Conservation (phyloP, 768 basidiomycete genomes). For the Rhizopogon vulgaris region DNA sequence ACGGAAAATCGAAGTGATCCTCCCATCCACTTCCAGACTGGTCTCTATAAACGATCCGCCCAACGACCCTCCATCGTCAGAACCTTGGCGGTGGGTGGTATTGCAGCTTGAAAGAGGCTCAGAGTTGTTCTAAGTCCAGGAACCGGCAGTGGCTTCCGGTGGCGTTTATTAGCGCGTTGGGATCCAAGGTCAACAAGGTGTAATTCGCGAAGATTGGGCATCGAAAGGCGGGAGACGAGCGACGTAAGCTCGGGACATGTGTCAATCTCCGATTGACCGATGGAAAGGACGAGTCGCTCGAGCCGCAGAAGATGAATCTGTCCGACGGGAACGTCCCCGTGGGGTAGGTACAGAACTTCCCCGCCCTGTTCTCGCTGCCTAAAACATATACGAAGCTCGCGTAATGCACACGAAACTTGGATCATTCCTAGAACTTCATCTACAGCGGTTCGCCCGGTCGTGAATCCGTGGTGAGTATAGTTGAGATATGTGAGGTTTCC, state of each 20-base stretch:
- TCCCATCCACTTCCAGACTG: background rate
- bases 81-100: conserved; percentile 2
- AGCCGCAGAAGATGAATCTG: conserved; percentile 35
- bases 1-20: too few species aligned
- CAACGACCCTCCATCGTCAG: conserved; percentile 23
- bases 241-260: conserved; percentile 56
- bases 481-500: conserved; percentile 57
- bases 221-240: conserved; percentile 43
- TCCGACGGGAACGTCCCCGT: conserved; percentile 24
- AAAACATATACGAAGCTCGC: conserved; percentile 52
- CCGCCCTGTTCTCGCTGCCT: conserved; percentile 29
- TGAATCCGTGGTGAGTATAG: conserved; percentile 71
- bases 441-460: conserved; percentile 46
- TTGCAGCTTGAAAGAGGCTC: background rate
- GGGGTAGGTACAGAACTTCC: conserved; percentile 16
- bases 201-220: conserved; percentile 43
- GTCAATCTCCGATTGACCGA: conserved; percentile 52
- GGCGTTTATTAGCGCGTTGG: background rate
- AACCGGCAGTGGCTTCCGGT: background rate
- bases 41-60: conserved; percentile 8
- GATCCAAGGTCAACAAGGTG: conserved; percentile 38
- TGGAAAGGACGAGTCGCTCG: conserved; percentile 39
- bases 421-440: conserved; percentile 56
- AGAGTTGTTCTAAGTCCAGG: background rate
- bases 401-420: conserved; percentile 43